phyloP scores from a whole-genome alignment of 2,329 filamentous ascomycete species.

The Penicillium sp. region DNA sequence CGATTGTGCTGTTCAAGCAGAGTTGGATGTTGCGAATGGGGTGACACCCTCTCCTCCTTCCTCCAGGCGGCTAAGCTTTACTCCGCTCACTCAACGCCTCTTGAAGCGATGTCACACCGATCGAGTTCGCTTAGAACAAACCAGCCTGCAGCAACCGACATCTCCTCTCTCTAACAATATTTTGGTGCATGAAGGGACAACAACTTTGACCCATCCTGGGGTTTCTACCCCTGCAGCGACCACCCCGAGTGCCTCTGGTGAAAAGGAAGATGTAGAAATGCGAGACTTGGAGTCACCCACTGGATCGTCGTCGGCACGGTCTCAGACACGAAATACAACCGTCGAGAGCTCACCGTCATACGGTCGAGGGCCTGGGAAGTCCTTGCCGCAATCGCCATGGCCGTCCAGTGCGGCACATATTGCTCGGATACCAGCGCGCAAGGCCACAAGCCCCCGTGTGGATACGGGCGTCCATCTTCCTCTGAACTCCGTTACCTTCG shows the following conservation, averaged over 20 bases:
- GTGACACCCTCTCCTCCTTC: slow-evolving; percentile 26
- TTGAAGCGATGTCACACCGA: slow-evolving; percentile 49
- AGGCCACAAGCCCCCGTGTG: slow-evolving; percentile 23
- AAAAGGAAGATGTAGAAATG: slow-evolving; percentile 52
- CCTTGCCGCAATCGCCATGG: slow-evolving; percentile 36
- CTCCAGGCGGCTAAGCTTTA: slow-evolving; percentile 37
- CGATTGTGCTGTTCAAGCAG: slow-evolving; percentile 48
- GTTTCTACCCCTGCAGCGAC: slow-evolving; percentile 16
- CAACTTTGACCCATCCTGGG: slow-evolving; percentile 21
- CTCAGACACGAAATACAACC: slow-evolving; percentile 21
- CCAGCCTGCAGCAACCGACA: slow-evolving; percentile 25
- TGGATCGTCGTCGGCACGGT: slow-evolving; percentile 23
- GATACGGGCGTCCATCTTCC: slow-evolving; percentile 38
- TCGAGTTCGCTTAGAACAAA: slow-evolving; percentile 41
- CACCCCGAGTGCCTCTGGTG: slow-evolving; percentile 15
- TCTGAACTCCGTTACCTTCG: slow-evolving; percentile 24
- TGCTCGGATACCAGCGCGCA: slow-evolving; percentile 33
- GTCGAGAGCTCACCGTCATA: slow-evolving; percentile 23
- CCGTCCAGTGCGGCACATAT: slow-evolving; percentile 46
- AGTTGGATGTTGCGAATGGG: slow-evolving; percentile 46
- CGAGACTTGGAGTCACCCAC: slow-evolving; percentile 44
- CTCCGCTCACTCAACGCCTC: slow-evolving; percentile 49
- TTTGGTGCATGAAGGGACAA: slow-evolving; percentile 18
- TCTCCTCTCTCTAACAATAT: slow-evolving; percentile 24
- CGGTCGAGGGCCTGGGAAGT: slow-evolving; percentile 25